Evolutionary conservation across 1,139 yeast genomes (phyloP), one percentile per base, ranked within the genome.

Genomic region (Oligophagozyma castellii): DNA sequence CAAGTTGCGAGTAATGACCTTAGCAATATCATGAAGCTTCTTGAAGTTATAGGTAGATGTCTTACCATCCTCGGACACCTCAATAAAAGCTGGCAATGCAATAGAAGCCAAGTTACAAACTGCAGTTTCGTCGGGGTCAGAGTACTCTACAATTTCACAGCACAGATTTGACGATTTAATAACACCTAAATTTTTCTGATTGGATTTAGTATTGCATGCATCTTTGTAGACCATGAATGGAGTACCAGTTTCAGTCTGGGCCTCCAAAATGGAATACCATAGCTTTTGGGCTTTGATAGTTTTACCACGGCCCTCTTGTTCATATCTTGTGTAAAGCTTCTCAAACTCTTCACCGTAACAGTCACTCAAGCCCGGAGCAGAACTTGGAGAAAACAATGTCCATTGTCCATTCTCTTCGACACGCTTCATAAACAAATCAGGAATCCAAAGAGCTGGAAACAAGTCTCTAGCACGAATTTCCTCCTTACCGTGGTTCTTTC

Each of bases 201-300:
- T 81, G 37, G 81, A 66, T 60, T 83, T 81, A 36, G 61, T 46
- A 59, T 81, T 81, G 62, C 93, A 79, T 22, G 93, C 71, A 59
- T 81, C 95, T 58, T 81, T 83, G 61, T 80, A 81, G 25, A 81
- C 67, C 83, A 81, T 79, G 60, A 79, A 81, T 18, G 95, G 95
- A 44, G 81, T 79, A 46, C 95, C 95, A 19, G 94, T 81, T 61
- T 81, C 95, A 26, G 86, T 78, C 59, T 81, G 95, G 15, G 93
- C 76, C 53, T 80, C 93, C 38, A 81, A 62, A 37, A 81, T 79
- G 29, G 84, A 73, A 44, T 75, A 69, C 95, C 95, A 81, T 36
- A 81, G 65, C 56, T 77, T 78, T 58, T 80, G 93, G 11, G 94
- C 94, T 55, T 76, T 76, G 44, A 81, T 40, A 14, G 58, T 42